Conservation (phyloP, 441 rosid genomes). For the Omphalea diandra region DNA sequence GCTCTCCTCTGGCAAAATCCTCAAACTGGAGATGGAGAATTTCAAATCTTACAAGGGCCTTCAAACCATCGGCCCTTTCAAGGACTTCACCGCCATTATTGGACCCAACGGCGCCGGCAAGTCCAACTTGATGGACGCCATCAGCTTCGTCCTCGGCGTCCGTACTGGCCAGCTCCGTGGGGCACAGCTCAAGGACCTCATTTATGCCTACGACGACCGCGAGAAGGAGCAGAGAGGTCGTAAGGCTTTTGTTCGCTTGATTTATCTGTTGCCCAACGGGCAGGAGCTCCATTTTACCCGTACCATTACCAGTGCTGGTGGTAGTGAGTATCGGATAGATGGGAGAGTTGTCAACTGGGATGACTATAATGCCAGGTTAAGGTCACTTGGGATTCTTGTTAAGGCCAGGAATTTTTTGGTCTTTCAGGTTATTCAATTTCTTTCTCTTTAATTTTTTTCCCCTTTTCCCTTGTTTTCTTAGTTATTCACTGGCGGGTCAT, state of each 20-base stretch:
- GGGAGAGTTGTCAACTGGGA: constrained; percentile 83
- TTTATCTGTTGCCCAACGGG: constrained; percentile 68
- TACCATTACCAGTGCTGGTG: constrained; percentile 67
- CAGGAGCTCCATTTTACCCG: constrained; percentile 85
- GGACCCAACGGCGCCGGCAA: constrained; percentile 99
- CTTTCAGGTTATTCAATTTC: constrained; percentile 67
- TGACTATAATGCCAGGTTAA: constrained; percentile 73
- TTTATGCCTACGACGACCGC: constrained; percentile 88
- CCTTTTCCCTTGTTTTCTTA: neutral
- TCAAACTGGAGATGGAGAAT: constrained; percentile 80
- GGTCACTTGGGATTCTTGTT: constrained; percentile 90
- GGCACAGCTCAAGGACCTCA: constrained; percentile 90
- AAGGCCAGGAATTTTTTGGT: constrained; percentile 97
- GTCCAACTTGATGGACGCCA: constrained; percentile 98
- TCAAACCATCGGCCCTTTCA: constrained; percentile 87
- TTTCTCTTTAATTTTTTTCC: neutral
- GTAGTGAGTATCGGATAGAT: constrained; percentile 89
- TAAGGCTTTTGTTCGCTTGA: constrained; percentile 79
- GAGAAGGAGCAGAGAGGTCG: constrained; percentile 95
- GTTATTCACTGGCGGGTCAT: neutral
- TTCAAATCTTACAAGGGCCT: constrained; percentile 97
- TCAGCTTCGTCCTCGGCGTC: constrained; percentile 98
- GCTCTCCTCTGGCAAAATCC: constrained; percentile 72
- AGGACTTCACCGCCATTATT: constrained; percentile 95
- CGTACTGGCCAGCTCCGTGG: constrained; percentile 98